A percentile compares a stretch with the other conserved stretches of the same genome.
Evolutionary conservation across 495 filamentous ascomycete genomes (phyloP).

Genomic region (Bryoglossum gracile): DNA sequence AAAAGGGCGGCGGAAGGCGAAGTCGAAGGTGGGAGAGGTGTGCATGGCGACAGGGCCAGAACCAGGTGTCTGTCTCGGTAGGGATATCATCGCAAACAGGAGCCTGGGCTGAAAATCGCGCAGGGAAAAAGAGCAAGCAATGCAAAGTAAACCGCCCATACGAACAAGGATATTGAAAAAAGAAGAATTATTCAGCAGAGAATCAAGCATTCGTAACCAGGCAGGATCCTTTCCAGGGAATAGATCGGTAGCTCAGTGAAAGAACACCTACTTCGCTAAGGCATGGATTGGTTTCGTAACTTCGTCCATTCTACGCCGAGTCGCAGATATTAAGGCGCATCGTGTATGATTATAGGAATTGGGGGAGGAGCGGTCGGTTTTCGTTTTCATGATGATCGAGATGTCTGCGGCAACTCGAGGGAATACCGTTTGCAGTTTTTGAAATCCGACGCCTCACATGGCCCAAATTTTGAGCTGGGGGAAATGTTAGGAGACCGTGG

Average conservation of each 20-base stretch:
- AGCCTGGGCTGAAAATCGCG: constrained; percentile 14
- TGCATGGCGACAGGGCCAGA: constrained; percentile 3
- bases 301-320: constrained; percentile 45
- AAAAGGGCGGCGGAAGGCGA: too few relatives aligned
- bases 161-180: constrained; percentile 24
- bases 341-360: constrained; percentile 17
- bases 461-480: constrained; percentile 82
- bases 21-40: constrained; percentile 5
- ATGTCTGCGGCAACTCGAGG: constrained; percentile 17
- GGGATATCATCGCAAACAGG: constrained; percentile 27
- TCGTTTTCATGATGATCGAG: constrained; percentile 1
- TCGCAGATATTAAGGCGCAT: constrained; percentile 38
- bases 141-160: constrained; percentile 24
- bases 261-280: constrained; percentile 25
- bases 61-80: constrained; percentile 22
- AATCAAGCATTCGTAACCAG: constrained; percentile 17
- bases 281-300: constrained; percentile 43
- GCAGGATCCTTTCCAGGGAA: constrained; percentile 26
- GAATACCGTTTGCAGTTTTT: constrained; percentile 10
- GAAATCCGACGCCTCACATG: constrained; percentile 21
- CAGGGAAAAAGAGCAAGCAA: constrained; percentile 20
- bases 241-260: constrained; percentile 29
- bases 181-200: constrained; percentile 26
- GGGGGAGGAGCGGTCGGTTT: background rate
- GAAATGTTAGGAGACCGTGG: constrained; percentile 2